phyloP scores from a whole-genome alignment of 148 eudicot genomes.

The Rhododendron ovatum region DNA sequence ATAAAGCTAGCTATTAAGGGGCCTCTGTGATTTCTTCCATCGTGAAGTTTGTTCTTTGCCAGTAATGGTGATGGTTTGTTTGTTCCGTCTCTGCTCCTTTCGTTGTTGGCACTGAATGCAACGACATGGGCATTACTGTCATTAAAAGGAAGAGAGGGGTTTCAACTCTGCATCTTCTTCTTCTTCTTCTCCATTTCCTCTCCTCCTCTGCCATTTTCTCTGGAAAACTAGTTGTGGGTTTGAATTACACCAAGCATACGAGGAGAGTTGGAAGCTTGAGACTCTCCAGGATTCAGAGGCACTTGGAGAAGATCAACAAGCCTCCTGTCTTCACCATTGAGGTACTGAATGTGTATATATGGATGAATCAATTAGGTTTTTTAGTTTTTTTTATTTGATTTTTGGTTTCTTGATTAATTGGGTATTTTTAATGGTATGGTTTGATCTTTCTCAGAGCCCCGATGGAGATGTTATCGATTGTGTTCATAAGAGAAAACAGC shows the following conservation, averaged over 20 bases:
- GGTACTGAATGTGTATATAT: slow-evolving; percentile 25
- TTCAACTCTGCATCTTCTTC: not conserved
- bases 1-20: not conserved
- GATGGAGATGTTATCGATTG: slow-evolving; percentile 98
- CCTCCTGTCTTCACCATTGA: slow-evolving; percentile 67
- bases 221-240: slow-evolving; percentile 8
- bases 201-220: slow-evolving; percentile 21
- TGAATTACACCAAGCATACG: slow-evolving; percentile 56
- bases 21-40: not conserved
- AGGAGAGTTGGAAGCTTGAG: slow-evolving; percentile 73
- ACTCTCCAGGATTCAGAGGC: slow-evolving; percentile 73
- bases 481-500: slow-evolving; percentile 75
- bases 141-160: slow-evolving; percentile 7
- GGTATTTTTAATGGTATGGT: not conserved
- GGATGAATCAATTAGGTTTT: too few relatives aligned
- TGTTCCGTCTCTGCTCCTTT: not conserved
- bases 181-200: not conserved
- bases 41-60: too few relatives aligned
- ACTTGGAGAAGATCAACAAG: slow-evolving; percentile 70
- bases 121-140: not conserved
- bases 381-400: too few relatives aligned
- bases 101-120: slow-evolving; percentile 37
- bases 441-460: slow-evolving; percentile 57
- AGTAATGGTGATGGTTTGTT: too few relatives aligned
- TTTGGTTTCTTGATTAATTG: not conserved